Evolutionary conservation across 768 basidiomycete genomes (phyloP), one percentile per base, ranked within the genome.

Genomic region (Pisolithus tinctorius): DNA sequence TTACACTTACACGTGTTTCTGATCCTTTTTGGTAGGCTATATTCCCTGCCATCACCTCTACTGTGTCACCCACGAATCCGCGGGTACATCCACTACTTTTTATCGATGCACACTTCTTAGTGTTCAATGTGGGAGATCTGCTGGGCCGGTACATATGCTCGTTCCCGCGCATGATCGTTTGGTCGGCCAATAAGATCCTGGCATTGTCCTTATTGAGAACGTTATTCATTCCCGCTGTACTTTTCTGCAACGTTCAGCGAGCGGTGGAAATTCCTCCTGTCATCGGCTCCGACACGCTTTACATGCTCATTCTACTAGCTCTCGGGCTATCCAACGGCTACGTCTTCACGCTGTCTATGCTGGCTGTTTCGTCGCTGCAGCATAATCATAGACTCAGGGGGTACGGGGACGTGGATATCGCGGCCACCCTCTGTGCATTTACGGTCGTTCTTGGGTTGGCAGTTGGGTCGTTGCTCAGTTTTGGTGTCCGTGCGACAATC

Each of bases 281-380:
- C 54, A 83, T 94, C 71, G 83, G 71, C 67, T 93, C 90, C 2
- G 92, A 95, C 62, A 45, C 79, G 36, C 45, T 84, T 10, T 95
- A 82, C 71, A 82, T 94, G 80, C 30, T 80, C 25, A 78, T 93
- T 48, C 68, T 95, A 10, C 69, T 88, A 46, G 50, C 68, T 1
- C 89, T 93, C 62, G 91, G 88, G n/a, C 63, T 80, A 43, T 80
- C 87, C 8, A 93, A 89, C 56, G 93, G 93, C 38, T 91, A 87
- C 62, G 69, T 93, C 27, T 81, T 82, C 11, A 87, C 84, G 55
- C 57, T 87, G 50, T 83, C 83, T 63, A 82, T 92, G 80, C 92
- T 95, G 72, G 74, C 86, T 29, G 88, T 84, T 9, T 81, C 92
- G 2, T 92, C 89, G 2, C 68, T 89, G 2, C 80, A 84, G 54